Evolutionary conservation across 2,329 filamentous ascomycete species (phyloP), one percentile per base, ranked within the genome.

Genomic region (Cucurbitaria berberidis): DNA sequence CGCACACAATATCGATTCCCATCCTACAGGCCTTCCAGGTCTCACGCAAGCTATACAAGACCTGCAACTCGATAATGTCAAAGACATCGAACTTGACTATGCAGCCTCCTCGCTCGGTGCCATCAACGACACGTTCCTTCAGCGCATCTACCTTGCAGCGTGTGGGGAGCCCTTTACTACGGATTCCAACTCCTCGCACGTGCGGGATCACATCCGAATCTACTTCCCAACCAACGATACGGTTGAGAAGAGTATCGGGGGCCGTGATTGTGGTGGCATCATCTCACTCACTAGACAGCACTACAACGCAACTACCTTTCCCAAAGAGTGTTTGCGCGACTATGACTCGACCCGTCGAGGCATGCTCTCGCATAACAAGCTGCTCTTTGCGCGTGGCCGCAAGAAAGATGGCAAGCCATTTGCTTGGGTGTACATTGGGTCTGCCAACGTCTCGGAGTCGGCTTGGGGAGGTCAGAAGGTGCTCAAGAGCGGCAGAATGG

Each of bases 361-460:
- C 0, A 72, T 97, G 19, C 78, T 99, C 57, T 90, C 96, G 79
- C 95, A 99, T 75, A 96, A 86, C 76, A 99, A 99, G 78, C 80
- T 91, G 8, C 50, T 67, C 2, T 68, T 70, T 9, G 71, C 66
- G n/a, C 69, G 72, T n/a, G 72, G 72, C 10, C 59, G 52, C 30
- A 64, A 57, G 15, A 64, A 49, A 21, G 64, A 74, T 53, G 54
- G 57, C 36, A 57, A 48, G 57, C 77, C 77, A 21, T 73, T 77
- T 35, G 86, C 86, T 4, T 98, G 91, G 88, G 88, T 84, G 2
- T 98, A 98, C 69, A 77, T 96, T 32, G 95, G 95, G 15, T 96
- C 91, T 64, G 91, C 91, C 7, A 99, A 99, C 75, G 77, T 96
- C 24, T 96, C 92, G 0, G 92, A 97, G 74, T 93, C 90, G 71